phyloP scores from a whole-genome alignment of 345 rosid genomes.

The Hevea brasiliensis region DNA sequence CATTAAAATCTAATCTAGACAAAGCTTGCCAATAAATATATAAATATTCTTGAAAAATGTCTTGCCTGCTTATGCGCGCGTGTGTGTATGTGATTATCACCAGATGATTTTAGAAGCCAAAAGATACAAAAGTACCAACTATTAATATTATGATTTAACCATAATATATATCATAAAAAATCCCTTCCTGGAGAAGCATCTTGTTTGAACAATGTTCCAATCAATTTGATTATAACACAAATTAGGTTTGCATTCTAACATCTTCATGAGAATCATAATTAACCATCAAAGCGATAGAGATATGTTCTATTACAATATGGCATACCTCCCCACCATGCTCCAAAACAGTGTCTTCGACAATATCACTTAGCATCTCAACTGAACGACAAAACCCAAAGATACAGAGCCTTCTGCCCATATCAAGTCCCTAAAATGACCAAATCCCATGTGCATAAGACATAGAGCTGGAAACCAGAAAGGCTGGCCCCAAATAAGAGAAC shows the following conservation, averaged over 20 bases:
- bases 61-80: background rate
- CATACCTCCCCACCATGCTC: conserved; percentile 95
- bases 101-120: background rate
- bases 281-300: background rate
- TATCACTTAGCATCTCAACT: conserved; percentile 94
- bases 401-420: conserved; percentile 89
- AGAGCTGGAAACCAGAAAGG: background rate
- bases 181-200: too few relatives aligned
- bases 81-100: background rate
- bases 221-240: background rate
- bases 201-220: background rate
- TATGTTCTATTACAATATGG: background rate
- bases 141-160: background rate
- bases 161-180: background rate
- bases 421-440: conserved; percentile 66
- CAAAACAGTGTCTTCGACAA: conserved; percentile 84
- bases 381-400: conserved; percentile 96
- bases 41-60: background rate
- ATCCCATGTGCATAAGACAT: conserved; percentile 9
- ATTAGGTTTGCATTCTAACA: conserved; percentile 2
- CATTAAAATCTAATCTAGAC: background rate
- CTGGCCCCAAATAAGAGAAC: background rate
- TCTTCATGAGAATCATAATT: background rate
- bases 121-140: background rate
- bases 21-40: background rate